These are phyloP conservation scores for Eimeria tenella DNA, from an alignment of 169 alveolate species.

Conservation along the genomic window DNA sequence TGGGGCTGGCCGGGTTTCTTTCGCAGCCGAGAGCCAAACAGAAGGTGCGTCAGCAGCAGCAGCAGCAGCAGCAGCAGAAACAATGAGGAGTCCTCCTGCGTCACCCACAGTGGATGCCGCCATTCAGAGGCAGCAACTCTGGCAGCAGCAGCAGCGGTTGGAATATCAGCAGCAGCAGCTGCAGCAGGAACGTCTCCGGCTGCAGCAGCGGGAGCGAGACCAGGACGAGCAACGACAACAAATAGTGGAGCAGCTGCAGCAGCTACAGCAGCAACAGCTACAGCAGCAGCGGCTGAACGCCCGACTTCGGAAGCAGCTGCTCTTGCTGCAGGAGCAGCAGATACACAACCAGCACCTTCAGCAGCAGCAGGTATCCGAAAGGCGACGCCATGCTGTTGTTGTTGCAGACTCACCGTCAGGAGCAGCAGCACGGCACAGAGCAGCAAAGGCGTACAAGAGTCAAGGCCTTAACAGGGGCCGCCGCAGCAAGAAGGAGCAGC, in stretches of 20 bases:
- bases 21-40: too few relatives aligned
- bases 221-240: background rate
- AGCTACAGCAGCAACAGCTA: background rate
- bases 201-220: background rate
- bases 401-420: background rate
- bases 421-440: conserved; percentile 5
- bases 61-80: too few relatives aligned
- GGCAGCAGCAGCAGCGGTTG: too few relatives aligned
- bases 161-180: background rate
- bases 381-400: background rate
- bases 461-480: conserved; percentile 19
- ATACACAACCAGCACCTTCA: background rate
- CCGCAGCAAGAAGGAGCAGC: background rate
- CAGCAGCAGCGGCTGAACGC: conserved; percentile 8
- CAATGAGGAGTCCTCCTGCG: too few relatives aligned
- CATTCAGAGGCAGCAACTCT: too few relatives aligned
- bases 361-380: conserved; percentile 19
- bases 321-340: conserved; percentile 36
- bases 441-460: background rate
- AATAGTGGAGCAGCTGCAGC: conserved; percentile 11
- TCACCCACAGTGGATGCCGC: too few relatives aligned
- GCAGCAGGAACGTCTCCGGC: conserved; percentile 18
- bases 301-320: conserved; percentile 9
- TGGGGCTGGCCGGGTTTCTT: too few relatives aligned
- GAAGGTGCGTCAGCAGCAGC: too few relatives aligned